Evolutionary conservation across 2,329 filamentous ascomycete genomes (phyloP).

Genomic region (Zasmidium cellare): DNA sequence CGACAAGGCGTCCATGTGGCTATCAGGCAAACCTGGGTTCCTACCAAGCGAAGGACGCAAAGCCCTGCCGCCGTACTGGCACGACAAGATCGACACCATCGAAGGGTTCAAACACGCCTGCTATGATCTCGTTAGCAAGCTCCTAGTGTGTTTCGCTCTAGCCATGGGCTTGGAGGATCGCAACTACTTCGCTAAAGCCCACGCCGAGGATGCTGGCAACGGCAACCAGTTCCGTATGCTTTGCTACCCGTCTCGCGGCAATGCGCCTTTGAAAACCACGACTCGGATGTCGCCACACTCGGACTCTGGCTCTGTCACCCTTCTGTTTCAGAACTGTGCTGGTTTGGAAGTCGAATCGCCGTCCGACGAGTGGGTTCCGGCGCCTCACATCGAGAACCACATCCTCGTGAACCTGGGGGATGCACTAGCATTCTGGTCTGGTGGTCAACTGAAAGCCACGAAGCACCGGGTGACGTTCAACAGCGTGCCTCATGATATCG

Average conservation of each 20-base stretch:
- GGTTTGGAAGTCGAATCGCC: conserved; percentile 15
- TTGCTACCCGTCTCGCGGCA: conserved; percentile 13
- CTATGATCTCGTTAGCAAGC: conserved; percentile 21
- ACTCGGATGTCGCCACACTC: conserved; percentile 23
- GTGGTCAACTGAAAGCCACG: conserved; percentile 15
- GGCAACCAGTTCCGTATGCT: conserved; percentile 14
- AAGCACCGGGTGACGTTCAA: conserved; percentile 10
- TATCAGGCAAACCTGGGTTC: conserved; percentile 19
- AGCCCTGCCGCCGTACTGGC: conserved; percentile 25
- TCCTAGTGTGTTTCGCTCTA: conserved; percentile 20
- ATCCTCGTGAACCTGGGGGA: conserved; percentile 19
- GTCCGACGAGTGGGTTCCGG: conserved; percentile 10
- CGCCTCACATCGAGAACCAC: conserved; percentile 10
- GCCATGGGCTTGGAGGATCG: conserved; percentile 16
- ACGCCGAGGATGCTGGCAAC: conserved; percentile 12
- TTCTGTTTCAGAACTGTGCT: conserved; percentile 16
- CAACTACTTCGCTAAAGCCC: conserved; percentile 18
- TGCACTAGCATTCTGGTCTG: conserved; percentile 18
- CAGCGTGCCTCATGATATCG: conserved; percentile 10
- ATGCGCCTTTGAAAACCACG: conserved; percentile 8
- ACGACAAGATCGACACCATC: conserved; percentile 16
- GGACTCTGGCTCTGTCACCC: conserved; percentile 21
- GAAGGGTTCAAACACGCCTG: conserved; percentile 26
- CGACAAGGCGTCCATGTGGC: conserved; percentile 28
- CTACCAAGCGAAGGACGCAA: conserved; percentile 4